phyloP scores from a whole-genome alignment of 2,329 filamentous ascomycete species.

The Ascochyta rabiei region DNA sequence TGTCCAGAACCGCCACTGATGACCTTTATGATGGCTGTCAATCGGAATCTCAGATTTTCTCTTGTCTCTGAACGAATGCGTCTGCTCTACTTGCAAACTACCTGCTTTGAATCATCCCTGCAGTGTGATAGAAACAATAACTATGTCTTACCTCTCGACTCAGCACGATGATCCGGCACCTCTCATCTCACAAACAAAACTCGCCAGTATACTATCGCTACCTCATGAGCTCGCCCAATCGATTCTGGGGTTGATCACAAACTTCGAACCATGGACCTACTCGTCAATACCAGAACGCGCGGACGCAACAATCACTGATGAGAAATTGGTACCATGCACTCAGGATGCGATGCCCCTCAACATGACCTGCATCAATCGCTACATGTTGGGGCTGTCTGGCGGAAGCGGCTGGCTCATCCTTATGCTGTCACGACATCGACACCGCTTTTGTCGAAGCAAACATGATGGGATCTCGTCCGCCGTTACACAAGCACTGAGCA shows the following conservation, averaged over 20 bases:
- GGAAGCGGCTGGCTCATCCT: neutral
- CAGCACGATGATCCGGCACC: neutral
- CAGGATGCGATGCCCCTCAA: neutral
- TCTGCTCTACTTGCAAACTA: no score
- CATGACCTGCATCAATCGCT: neutral
- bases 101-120: no score
- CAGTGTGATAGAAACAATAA: no score
- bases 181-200: neutral
- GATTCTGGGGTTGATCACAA: neutral
- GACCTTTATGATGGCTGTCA: neutral
- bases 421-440: neutral
- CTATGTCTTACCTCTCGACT: no score
- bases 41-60: neutral
- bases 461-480: neutral
- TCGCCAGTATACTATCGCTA: neutral
- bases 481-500: conserved; percentile 4
- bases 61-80: no score
- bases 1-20: conserved; percentile 1
- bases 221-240: neutral
- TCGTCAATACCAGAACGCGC: neutral
- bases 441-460: neutral
- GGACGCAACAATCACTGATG: neutral
- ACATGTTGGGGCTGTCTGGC: neutral
- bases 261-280: conserved; percentile 1
- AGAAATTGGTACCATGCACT: neutral